These are phyloP conservation scores for Ambrosia hybrid DNA, from an alignment of 140 eudicot species.

Conservation along the genomic window DNA sequence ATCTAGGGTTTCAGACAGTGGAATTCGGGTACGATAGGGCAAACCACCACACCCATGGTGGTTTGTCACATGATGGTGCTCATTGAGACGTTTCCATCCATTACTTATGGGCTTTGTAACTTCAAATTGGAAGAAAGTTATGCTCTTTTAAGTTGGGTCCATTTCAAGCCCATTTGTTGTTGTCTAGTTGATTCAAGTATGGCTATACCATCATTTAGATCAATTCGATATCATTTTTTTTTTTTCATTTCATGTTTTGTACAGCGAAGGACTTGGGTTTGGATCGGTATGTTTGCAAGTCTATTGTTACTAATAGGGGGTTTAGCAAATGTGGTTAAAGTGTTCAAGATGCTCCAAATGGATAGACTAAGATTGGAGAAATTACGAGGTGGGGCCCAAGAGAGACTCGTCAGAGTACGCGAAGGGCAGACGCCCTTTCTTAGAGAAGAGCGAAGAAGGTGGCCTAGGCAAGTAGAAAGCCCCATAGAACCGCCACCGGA, in stretches of 20 bases:
- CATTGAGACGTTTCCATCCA: neutral
- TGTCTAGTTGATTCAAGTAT: neutral
- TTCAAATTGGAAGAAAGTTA: neutral
- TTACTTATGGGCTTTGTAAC: neutral
- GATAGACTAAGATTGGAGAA: conserved; percentile 74
- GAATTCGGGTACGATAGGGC: neutral
- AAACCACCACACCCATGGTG: neutral
- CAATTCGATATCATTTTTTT: neutral
- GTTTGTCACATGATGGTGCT: neutral
- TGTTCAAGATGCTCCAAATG: conserved; percentile 87
- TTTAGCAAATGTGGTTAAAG: conserved; percentile 78
- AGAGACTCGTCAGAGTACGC: conserved; percentile 46
- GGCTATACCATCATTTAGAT: neutral
- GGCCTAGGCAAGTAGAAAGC: conserved; percentile 30
- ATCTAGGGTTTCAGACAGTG: neutral
- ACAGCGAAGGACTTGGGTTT: conserved; percentile 66
- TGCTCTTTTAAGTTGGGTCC: neutral
- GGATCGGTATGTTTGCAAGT: conserved; percentile 72
- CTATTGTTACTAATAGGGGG: conserved; percentile 69
- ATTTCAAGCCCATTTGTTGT: neutral
- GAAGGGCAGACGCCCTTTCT: conserved; percentile 74
- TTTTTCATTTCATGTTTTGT: conserved; percentile 5
- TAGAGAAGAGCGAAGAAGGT: conserved; percentile 47
- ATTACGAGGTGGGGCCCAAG: conserved; percentile 95
- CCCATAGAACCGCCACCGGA: conserved; percentile 20